Percentiles rank a stretch among this genome's conserved stretches.
phyloP scores from a whole-genome alignment of 257 asterid genomes.

The Solanum pennellii region DNA sequence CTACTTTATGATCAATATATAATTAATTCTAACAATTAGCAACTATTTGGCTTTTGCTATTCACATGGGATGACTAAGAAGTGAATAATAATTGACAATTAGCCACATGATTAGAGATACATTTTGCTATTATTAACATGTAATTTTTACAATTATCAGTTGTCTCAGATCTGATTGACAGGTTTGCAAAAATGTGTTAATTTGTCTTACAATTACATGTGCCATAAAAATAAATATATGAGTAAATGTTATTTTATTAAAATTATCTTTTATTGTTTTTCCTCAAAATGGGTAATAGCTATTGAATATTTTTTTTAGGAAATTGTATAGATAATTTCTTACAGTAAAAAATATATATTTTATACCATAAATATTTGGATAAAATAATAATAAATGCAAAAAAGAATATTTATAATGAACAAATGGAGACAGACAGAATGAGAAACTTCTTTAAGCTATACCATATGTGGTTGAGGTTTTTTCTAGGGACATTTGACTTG shows the following conservation, averaged over 20 bases:
- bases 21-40: background rate
- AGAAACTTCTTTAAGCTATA: background rate
- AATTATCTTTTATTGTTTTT: background rate
- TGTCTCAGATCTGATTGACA: slow-evolving; percentile 1
- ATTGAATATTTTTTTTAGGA: background rate
- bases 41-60: background rate
- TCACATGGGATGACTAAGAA: slow-evolving; percentile 8
- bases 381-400: background rate
- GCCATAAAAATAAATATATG: background rate
- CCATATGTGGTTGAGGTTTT: background rate
- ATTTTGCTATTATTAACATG: background rate
- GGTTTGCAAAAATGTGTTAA: background rate
- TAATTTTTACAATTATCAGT: background rate
- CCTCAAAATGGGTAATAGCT: background rate
- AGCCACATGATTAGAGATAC: slow-evolving; percentile 5
- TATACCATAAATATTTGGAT: background rate
- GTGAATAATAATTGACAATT: background rate
- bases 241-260: background rate
- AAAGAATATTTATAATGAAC: background rate
- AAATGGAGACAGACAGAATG: background rate
- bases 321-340: background rate
- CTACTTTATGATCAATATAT: background rate
- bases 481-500: background rate
- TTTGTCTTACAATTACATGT: background rate
- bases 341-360: background rate